Conservation (phyloP, 352 stramenopile species). For the Phytophthora pluvialis region DNA sequence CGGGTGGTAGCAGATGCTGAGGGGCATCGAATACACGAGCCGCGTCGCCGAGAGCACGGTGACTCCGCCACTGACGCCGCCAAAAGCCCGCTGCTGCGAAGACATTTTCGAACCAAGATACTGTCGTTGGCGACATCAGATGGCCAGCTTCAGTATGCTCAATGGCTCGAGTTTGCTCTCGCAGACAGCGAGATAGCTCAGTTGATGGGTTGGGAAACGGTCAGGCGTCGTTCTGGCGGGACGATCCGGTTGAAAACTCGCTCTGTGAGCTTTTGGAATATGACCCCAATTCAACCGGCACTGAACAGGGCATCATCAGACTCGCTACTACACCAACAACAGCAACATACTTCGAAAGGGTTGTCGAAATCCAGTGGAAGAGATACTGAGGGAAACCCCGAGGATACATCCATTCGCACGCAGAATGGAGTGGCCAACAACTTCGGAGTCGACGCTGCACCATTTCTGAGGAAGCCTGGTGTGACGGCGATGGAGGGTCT, state of each 20-base stretch:
- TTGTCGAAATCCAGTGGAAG: slow-evolving; percentile 3
- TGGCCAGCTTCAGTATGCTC: slow-evolving; percentile 34
- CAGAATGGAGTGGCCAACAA: slow-evolving; percentile 19
- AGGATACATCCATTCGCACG: neutral
- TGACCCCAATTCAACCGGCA: slow-evolving; percentile 30
- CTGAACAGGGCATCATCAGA: slow-evolving; percentile 31
- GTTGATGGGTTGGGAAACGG: slow-evolving; percentile 46
- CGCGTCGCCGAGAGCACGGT: slow-evolving; percentile 3
- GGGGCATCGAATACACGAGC: slow-evolving; percentile 12
- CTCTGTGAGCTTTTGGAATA: slow-evolving; percentile 32
- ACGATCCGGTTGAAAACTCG: slow-evolving; percentile 17
- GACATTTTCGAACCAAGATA: slow-evolving; percentile 56
- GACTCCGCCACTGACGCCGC: slow-evolving; percentile 33
- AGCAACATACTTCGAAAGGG: slow-evolving; percentile 3
- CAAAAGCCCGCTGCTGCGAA: slow-evolving; percentile 53
- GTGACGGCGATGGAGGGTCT: neutral
- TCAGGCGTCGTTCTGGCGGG: slow-evolving; percentile 3
- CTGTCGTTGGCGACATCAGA: slow-evolving; percentile 35
- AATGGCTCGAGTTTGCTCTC: slow-evolving; percentile 48
- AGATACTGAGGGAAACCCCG: slow-evolving; percentile 2
- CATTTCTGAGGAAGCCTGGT: slow-evolving; percentile 32
- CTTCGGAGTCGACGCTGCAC: slow-evolving; percentile 25
- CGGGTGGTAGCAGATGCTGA: slow-evolving; percentile 38
- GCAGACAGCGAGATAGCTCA: slow-evolving; percentile 41
- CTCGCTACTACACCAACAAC: slow-evolving; percentile 27